Conservation (phyloP, 257 asterid genomes). For the Plantago ovata region DNA sequence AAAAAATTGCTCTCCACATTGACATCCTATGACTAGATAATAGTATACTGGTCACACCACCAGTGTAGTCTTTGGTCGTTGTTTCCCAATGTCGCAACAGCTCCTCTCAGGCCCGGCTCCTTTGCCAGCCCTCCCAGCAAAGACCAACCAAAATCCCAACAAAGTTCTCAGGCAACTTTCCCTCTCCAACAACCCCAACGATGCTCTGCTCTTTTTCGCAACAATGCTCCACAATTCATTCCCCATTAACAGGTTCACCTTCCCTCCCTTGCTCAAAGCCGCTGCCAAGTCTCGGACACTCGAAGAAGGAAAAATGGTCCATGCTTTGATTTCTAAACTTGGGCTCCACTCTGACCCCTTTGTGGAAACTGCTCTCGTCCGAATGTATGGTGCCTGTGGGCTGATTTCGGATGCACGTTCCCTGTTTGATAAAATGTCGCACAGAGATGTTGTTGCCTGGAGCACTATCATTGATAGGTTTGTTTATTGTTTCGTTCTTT, state of each 20-base stretch:
- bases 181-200: constrained; percentile 41
- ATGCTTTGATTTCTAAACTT: constrained; percentile 53
- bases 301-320: constrained; percentile 50
- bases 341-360: constrained; percentile 59
- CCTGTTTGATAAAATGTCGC: constrained; percentile 72
- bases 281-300: constrained; percentile 40
- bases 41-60: too few relatives aligned
- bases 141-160: constrained; percentile 34
- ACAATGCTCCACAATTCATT: constrained; percentile 30
- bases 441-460: constrained; percentile 68
- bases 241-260: constrained; percentile 43
- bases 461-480: constrained; percentile 72
- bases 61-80: too few relatives aligned
- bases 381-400: constrained; percentile 57
- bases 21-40: too few relatives aligned
- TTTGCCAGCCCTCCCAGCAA: constrained; percentile 31
- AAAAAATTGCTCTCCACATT: too few relatives aligned
- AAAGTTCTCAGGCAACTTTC: constrained; percentile 52
- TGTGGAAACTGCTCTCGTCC: constrained; percentile 67
- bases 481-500: constrained; percentile 11
- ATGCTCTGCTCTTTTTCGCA: constrained; percentile 42
- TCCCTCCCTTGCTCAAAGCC: constrained; percentile 67
- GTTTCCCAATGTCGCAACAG: too few relatives aligned
- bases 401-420: constrained; percentile 50
- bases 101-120: too few relatives aligned